Base-by-base conservation (phyloP, 2,329 filamentous ascomycete species). In the Monosporascus sp. region DNA sequence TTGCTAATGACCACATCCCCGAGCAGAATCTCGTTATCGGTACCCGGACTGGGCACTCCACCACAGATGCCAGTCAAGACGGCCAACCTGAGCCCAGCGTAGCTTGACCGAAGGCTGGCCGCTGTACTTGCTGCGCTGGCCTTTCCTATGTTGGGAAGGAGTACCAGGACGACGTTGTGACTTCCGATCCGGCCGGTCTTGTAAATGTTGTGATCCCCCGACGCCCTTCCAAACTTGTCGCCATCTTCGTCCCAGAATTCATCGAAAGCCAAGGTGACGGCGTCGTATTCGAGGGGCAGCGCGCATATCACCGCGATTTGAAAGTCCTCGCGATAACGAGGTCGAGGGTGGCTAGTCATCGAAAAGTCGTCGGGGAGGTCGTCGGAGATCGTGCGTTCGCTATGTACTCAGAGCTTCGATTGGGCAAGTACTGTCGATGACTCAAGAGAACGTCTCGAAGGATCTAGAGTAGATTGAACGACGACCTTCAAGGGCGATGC, bases 221-320 rank as follows among this genome's bases (percentile, higher is more conserved):
- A 27, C 8, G 57, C 55, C 37, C 59, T 63, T 6, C 58, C 60
- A 50, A 63, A 61, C 24, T 25, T 39, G 2, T 47, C 37, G 20
- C 53, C 55, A 17, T 58, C 46, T 2, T 61, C 53, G 3, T 65
- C 58, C 54, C 60, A 68, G 51, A 55, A 49, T 22, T 60, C 46
- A 46, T 68, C 65, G 38, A 67, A 58, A 24, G 60, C 48, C 7
- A 56, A 48, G 4, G 47, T 25, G 9, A 61, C 53, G 5, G 64
- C 65, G 45, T 65, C 58, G 31, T 56, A 56, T 51, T 68, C 66
- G 7, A 61, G 35, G 3, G 55, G 49, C 14, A 70, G 55, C 1
- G 67, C 67, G 43, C 67, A 68, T 25, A 70, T 59, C 24, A 70
- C 60, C 5, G 63, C 67, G 20, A 69, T 60, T 22, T 61, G 55